phyloP scores from a whole-genome alignment of 2,329 filamentous ascomycete genomes.

The Ophiocordyceps camponoti-floridani region DNA sequence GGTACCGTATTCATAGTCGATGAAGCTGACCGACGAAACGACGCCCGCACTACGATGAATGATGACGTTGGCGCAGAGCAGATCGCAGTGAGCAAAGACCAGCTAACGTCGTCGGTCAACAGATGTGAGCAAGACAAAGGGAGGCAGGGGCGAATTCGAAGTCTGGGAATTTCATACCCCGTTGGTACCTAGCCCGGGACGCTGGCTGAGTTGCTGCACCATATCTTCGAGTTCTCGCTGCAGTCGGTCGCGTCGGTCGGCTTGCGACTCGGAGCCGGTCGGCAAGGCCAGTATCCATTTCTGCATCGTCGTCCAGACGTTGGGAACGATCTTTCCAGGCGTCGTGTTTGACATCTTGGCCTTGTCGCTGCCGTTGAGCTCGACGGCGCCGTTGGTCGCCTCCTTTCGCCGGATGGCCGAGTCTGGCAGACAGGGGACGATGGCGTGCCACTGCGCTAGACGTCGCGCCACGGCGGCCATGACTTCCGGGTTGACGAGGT shows the following conservation, averaged over 20 bases:
- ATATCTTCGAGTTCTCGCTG: constrained; percentile 60
- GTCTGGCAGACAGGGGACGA: constrained; percentile 36
- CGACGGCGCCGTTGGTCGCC: constrained; percentile 17
- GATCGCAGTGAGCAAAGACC: constrained; percentile 88
- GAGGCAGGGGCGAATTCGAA: constrained; percentile 21
- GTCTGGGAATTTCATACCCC: constrained; percentile 43
- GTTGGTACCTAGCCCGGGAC: constrained; percentile 57
- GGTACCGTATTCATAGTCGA: constrained; percentile 96
- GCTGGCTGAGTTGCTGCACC: constrained; percentile 53
- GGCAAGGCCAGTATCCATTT: constrained; percentile 88
- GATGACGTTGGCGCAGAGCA: constrained; percentile 93
- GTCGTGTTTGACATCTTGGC: constrained; percentile 31
- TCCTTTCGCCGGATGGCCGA: constrained; percentile 3
- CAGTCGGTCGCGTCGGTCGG: constrained; percentile 45
- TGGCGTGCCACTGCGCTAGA: constrained; percentile 85
- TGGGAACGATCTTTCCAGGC: constrained; percentile 57
- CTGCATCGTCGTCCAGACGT: constrained; percentile 88
- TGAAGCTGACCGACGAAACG: constrained; percentile 45
- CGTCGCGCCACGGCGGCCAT: constrained; percentile 70
- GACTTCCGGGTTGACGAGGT: constrained; percentile 58
- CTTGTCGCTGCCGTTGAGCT: constrained; percentile 15
- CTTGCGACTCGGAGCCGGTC: constrained; percentile 49
- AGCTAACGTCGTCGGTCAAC: constrained; percentile 28
- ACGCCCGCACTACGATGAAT: constrained; percentile 33
- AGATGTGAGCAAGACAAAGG: background rate